Base-by-base conservation (phyloP, 768 basidiomycete species). In the Pisolithus tinctorius region DNA sequence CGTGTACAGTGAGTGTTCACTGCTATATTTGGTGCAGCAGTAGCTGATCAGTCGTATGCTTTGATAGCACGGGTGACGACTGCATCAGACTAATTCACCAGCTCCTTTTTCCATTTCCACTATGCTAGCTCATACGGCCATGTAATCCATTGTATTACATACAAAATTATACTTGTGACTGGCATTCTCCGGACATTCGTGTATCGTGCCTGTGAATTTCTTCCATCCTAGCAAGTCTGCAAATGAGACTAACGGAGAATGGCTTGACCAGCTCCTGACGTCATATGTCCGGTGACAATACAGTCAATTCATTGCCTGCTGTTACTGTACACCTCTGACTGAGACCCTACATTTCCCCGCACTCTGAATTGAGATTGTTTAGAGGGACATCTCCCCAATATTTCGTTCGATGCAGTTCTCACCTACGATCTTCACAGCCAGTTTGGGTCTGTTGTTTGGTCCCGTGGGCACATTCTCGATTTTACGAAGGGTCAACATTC, bases 381-480 rank as follows among this genome's bases (percentile, higher is more conserved):
- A 17, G 26, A 34, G 5, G 13, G 45, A 36, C n/a, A 20, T 7
- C 20, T 48, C 20, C n/a, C 2, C n/a, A 41, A 16, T 20, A 20
- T 20, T 20, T 14, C 20, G 31, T 6, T 14, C 6, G 17, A 2
- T n/a, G 16, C 20, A 5, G 48, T 41, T 13, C 80, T 49, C 55
- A 89, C 93, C 93, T 10, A 82, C 83, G 48, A 96, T 88, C 68
- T 91, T 93, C 10, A 93, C 91, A 2, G 79, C 79, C 25, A 96
- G 68, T 64, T 96, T 96, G 0, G 93, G 93, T 47, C 91, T 72
- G 62, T 91, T 94, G 66, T 93, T 95, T 4, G 82, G 79, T 1
- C 91, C 92, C 0, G 93, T 97, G 8, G 93, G 81, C 0, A 97
- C 92, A 57, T 93, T 91, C 71, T 99, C 96, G 50, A 99, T 90